Base-by-base conservation (phyloP, 441 rosid species). In the Omphalea diandra region DNA sequence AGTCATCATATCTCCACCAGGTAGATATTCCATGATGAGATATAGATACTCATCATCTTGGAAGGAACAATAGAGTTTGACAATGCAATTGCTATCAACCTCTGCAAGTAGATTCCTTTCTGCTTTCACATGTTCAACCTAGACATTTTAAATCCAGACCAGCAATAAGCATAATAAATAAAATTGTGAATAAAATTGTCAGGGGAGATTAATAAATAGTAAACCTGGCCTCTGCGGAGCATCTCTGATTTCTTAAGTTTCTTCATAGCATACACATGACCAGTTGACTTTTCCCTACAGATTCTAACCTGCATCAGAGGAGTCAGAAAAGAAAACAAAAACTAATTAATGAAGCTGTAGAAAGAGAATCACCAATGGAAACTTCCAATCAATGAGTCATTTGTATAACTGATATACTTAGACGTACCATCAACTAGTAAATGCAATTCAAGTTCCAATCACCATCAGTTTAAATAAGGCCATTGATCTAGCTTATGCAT, bases 1-100 rank as follows among this genome's bases (percentile, higher is more conserved):
- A 72, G 98, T 93, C 97, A 93, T 93, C 98, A 93, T 93, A 88
- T 93, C 98, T 71, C 98, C 98, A 73, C 98, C 98, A 74, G 98
- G 97, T 74, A 93, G 79, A 84, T 93, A 93, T 79, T 93, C 98
- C 98, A 93, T 93, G 47, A 93, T 86, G 20, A 93, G 94, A 82
- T 93, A 93, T 35, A 93, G 76, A 77, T 85, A 93, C 75, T 90
- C 98, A 57, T 93, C 98, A 75, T 93, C 98, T 82, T 93, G 98
- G 78, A 93, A 93, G 61, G 98, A 93, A 80, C 98, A 93, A 77
- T 90, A 93, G 68, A 93, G 85, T 72, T 89, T 93, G 47, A 93
- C 98, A 65, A 93, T 93, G 82, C 98, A 93, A 71, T 87, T 90
- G 85, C 98, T 94, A 69, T 91, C 98, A 80, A 94, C 98, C 82